Percentiles rank a stretch among this genome's conserved stretches.
Evolutionary conservation across 2,329 filamentous ascomycete genomes (phyloP).

Genomic region (Cladorrhinum sp.): DNA sequence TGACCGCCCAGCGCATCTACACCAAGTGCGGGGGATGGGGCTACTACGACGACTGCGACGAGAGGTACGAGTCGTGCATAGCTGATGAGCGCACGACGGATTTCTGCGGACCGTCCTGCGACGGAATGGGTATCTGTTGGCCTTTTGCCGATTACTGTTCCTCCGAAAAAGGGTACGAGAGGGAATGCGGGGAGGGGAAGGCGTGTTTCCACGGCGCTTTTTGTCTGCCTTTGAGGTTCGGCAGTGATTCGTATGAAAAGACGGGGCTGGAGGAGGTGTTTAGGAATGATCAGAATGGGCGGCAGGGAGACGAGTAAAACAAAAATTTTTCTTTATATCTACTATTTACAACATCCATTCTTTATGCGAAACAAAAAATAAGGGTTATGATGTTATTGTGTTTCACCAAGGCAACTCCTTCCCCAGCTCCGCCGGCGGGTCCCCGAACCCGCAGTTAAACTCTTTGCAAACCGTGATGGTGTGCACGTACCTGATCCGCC

Average conservation of each 20-base stretch:
- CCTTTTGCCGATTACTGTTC: conserved; percentile 11
- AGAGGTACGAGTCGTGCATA: conserved; percentile 13
- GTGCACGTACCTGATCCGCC: background rate
- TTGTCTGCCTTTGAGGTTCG: conserved; percentile 13
- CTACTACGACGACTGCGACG: conserved; percentile 17
- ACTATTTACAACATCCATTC: too few species aligned
- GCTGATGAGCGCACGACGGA: conserved; percentile 10
- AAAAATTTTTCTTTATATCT: too few species aligned
- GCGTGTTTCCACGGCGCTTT: conserved; percentile 11
- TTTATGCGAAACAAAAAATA: too few species aligned
- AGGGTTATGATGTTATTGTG: too few species aligned
- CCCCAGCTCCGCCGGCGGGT: background rate
- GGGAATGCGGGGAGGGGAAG: conserved; percentile 10
- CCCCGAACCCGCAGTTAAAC: background rate
- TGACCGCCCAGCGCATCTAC: conserved; percentile 14
- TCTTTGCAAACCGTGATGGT: background rate
- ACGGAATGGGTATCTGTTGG: conserved; percentile 16
- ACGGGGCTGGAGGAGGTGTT: background rate
- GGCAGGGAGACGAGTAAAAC: background rate
- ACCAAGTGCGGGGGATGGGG: conserved; percentile 18
- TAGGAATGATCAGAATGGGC: background rate
- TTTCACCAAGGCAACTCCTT: background rate
- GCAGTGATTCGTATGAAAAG: background rate
- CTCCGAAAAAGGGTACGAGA: background rate
- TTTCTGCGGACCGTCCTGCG: conserved; percentile 17